phyloP scores from a whole-genome alignment of 2,329 filamentous ascomycete genomes.

The Stachybotrys chlorohalonatus region DNA sequence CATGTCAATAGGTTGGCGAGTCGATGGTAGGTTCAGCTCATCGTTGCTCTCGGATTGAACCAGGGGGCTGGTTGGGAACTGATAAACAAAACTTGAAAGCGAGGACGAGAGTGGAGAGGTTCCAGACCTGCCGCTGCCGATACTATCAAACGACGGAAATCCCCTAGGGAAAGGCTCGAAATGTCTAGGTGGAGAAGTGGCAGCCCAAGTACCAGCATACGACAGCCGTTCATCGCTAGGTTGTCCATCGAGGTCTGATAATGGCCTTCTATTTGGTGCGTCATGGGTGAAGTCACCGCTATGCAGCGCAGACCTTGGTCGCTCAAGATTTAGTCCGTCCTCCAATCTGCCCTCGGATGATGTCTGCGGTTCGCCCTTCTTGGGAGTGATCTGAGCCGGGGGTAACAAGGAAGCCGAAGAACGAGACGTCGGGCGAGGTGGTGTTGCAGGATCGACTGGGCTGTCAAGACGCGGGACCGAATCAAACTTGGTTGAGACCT shows the following conservation, averaged over 20 bases:
- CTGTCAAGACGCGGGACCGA: constrained; percentile 19
- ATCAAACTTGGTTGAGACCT: constrained; percentile 22
- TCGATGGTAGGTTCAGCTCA: constrained; percentile 51
- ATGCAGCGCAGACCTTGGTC: constrained; percentile 69
- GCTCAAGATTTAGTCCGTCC: constrained; percentile 60
- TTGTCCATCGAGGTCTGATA: neutral
- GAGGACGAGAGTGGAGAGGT: constrained; percentile 62
- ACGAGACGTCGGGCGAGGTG: constrained; percentile 22
- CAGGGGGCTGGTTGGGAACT: constrained; percentile 84
- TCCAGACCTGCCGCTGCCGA: constrained; percentile 30
- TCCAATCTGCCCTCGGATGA: constrained; percentile 32
- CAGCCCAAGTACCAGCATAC: constrained; percentile 33
- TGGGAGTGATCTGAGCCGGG: constrained; percentile 37
- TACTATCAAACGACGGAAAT: constrained; percentile 9
- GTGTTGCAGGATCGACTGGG: constrained; percentile 6
- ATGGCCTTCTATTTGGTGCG: constrained; percentile 9
- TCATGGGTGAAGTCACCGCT: constrained; percentile 54
- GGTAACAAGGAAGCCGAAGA: constrained; percentile 31
- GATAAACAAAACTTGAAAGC: constrained; percentile 72
- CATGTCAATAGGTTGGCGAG: constrained; percentile 41
- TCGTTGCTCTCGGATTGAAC: constrained; percentile 83
- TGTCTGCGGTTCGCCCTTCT: constrained; percentile 23
- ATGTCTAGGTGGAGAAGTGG: constrained; percentile 47
- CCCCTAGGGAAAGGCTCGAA: constrained; percentile 22
- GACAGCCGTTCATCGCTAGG: constrained; percentile 8